These are phyloP conservation scores for Capillidium rhysosporum DNA, from an alignment of 371 early-diverging fungal species.

Conservation along the genomic window DNA sequence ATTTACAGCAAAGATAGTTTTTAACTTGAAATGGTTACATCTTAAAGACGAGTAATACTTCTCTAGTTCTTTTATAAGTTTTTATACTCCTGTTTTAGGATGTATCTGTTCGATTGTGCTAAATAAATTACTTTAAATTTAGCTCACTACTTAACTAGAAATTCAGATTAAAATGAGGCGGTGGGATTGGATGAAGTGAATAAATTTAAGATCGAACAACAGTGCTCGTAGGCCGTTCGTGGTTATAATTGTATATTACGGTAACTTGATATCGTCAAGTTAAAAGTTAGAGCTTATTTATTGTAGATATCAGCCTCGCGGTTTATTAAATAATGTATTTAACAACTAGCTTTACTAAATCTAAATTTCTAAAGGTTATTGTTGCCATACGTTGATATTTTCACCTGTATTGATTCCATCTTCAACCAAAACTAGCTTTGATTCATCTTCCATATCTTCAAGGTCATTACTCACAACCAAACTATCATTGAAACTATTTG, in stretches of 20 bases:
- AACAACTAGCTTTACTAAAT: too few relatives aligned
- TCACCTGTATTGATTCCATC: too few relatives aligned
- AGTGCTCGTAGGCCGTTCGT: conserved; percentile 36
- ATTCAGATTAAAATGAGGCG: conserved; percentile 33
- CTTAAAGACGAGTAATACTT: conserved; percentile 45
- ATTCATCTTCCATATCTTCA: too few relatives aligned
- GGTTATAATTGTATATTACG: conserved; percentile 48
- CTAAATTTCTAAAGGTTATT: too few relatives aligned
- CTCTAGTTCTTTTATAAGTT: not conserved
- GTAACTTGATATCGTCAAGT: conserved; percentile 12
- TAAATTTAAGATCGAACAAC: conserved; percentile 51
- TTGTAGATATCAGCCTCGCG: too few relatives aligned
- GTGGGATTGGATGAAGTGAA: conserved; percentile 24
- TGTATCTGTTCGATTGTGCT: conserved; percentile 37
- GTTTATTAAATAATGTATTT: too few relatives aligned
- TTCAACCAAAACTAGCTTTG: too few relatives aligned
- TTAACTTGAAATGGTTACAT: conserved; percentile 48
- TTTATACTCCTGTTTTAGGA: conserved; percentile 13
- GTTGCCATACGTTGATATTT: too few relatives aligned
- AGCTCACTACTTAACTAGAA: conserved; percentile 69
- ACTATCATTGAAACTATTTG: too few relatives aligned
- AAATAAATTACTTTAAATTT: conserved; percentile 45
- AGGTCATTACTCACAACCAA: too few relatives aligned
- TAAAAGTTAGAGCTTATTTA: not conserved
- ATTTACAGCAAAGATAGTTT: conserved; percentile 11